Evolutionary conservation across 140 eudicot species (phyloP).

Genomic region (Erigeron philadelphicus): DNA sequence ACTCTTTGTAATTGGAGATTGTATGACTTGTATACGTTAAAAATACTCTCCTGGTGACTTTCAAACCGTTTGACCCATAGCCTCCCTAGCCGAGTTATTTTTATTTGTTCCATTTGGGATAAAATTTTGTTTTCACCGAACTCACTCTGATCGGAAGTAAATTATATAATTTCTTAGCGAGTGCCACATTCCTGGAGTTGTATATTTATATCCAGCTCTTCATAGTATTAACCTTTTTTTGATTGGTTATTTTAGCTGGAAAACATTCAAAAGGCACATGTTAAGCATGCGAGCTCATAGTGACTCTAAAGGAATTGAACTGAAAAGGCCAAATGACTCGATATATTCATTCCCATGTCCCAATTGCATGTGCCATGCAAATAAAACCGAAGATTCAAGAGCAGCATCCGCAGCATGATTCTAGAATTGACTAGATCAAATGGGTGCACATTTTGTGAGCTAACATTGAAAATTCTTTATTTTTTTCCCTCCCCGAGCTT

Average conservation of each 20-base stretch:
- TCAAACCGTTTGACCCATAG: too few relatives aligned
- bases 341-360: slow-evolving; percentile 88
- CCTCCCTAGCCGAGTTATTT: too few relatives aligned
- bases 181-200: not conserved
- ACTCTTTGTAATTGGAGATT: too few relatives aligned
- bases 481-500: slow-evolving; percentile 43
- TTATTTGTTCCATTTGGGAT: too few relatives aligned
- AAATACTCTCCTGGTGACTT: too few relatives aligned
- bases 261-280: slow-evolving; percentile 78
- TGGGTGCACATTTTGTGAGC: slow-evolving; percentile 37
- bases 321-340: slow-evolving; percentile 74
- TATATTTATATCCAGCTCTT: slow-evolving; percentile 7
- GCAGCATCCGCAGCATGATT: slow-evolving; percentile 41
- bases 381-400: slow-evolving; percentile 63
- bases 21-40: too few relatives aligned
- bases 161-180: too few relatives aligned
- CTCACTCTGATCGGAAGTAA: too few relatives aligned
- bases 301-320: slow-evolving; percentile 71
- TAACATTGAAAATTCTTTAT: slow-evolving; percentile 61
- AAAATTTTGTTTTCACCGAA: too few relatives aligned
- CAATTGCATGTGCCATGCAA: slow-evolving; percentile 79
- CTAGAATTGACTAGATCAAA: slow-evolving; percentile 13
- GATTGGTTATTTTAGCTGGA: slow-evolving; percentile 51
- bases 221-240: not conserved
- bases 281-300: slow-evolving; percentile 70